These are phyloP conservation scores for Ophiostoma ulmi DNA, from an alignment of 2,329 filamentous ascomycete species.

Conservation along the genomic window DNA sequence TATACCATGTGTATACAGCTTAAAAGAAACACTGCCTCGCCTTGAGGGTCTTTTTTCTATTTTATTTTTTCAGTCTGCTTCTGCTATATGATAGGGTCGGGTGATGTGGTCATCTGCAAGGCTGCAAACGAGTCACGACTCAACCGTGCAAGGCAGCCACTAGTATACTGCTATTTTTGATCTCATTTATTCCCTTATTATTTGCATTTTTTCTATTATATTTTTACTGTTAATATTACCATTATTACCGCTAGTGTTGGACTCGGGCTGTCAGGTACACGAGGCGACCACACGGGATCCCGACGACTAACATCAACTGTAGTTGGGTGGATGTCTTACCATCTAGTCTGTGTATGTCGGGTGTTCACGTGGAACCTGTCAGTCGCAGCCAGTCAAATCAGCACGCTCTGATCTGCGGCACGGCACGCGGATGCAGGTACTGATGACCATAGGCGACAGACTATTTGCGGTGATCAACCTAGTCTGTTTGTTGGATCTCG, in stretches of 20 bases:
- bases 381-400: neutral
- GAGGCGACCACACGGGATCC: neutral
- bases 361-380: constrained; percentile 11
- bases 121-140: constrained; percentile 5
- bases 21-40: neutral
- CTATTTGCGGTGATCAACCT: neutral
- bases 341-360: neutral
- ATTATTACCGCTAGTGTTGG: neutral
- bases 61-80: neutral
- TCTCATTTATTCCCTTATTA: neutral
- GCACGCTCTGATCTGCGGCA: neutral
- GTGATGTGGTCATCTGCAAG: constrained; percentile 12
- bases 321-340: neutral
- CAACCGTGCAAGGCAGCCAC: neutral
- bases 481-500: neutral
- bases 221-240: neutral
- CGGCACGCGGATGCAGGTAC: constrained; percentile 9
- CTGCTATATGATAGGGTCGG: constrained; percentile 3
- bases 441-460: neutral
- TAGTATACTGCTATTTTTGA: constrained; percentile 1
- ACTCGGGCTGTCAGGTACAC: neutral
- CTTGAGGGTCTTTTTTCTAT: neutral
- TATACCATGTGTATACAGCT: neutral
- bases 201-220: neutral
- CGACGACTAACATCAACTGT: neutral